Conservation (phyloP, 441 rosid species). For the Eutrema salsugineum region DNA sequence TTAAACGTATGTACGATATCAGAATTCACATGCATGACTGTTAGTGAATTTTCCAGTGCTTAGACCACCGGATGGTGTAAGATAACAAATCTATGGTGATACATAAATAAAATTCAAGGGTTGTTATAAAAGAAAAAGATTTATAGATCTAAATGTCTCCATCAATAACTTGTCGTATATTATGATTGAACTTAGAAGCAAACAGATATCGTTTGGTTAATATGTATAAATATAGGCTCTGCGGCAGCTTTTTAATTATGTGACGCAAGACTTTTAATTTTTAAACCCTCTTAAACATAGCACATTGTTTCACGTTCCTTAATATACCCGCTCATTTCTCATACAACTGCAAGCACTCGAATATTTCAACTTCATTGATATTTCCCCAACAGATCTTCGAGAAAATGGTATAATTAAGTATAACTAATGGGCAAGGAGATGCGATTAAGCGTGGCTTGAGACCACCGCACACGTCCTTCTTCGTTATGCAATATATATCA, state of each 20-base stretch:
- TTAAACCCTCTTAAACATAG: neutral
- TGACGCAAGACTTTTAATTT: neutral
- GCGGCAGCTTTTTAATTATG: neutral
- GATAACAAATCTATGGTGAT: neutral
- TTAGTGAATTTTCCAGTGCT: neutral
- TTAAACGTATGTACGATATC: neutral
- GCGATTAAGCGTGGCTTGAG: slow-evolving; percentile 2
- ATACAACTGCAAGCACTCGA: slow-evolving; percentile 2
- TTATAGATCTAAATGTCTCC: neutral
- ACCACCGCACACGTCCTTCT: slow-evolving; percentile 10
- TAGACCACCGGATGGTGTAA: neutral
- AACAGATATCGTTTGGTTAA: neutral
- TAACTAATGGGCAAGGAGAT: neutral
- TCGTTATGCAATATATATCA: neutral
- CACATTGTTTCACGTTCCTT: slow-evolving; percentile 12
- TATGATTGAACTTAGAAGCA: neutral
- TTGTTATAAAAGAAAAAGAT: too few relatives aligned
- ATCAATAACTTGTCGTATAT: neutral
- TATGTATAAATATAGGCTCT: neutral
- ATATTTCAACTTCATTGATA: neutral
- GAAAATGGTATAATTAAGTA: neutral
- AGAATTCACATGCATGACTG: neutral
- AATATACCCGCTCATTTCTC: neutral
- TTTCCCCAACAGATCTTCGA: neutral
- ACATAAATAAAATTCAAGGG: neutral